phyloP scores from a whole-genome alignment of 23 red algal genomes.

The Cyanidiococcus yangmingshanensis region DNA sequence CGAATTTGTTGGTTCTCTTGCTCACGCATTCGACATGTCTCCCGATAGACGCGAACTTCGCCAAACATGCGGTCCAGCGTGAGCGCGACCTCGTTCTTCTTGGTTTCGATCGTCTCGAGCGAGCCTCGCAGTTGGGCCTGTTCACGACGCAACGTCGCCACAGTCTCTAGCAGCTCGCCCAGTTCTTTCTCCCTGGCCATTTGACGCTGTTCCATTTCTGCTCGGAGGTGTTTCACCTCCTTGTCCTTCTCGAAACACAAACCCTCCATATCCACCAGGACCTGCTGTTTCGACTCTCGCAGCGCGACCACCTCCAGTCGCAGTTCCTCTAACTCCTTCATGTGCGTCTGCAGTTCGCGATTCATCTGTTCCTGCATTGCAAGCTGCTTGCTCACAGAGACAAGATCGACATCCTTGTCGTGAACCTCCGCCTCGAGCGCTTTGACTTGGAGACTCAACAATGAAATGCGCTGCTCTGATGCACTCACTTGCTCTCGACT shows the following conservation, averaged over 20 bases:
- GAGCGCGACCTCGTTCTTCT: not conserved
- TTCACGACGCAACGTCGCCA: not conserved
- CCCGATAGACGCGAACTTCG: not conserved
- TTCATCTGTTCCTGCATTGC: not conserved
- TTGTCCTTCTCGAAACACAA: slow-evolving; percentile 12
- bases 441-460: not conserved
- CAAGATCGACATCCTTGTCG: slow-evolving; percentile 16
- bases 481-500: not conserved
- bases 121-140: not conserved
- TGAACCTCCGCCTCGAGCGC: slow-evolving; percentile 1
- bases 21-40: not conserved
- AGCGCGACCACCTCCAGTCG: not conserved
- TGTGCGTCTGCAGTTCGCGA: not conserved
- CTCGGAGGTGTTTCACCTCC: not conserved
- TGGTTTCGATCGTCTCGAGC: not conserved
- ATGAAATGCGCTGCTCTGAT: not conserved
- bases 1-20: not conserved
- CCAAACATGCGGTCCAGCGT: slow-evolving; percentile 18
- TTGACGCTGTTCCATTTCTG: not conserved
- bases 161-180: not conserved
- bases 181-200: not conserved
- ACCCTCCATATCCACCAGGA: slow-evolving; percentile 18
- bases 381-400: slow-evolving; percentile 15
- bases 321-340: not conserved
- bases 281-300: slow-evolving; percentile 16